phyloP scores from a whole-genome alignment of 306 rosid species.

The Dalbergia cochinchinensis region DNA sequence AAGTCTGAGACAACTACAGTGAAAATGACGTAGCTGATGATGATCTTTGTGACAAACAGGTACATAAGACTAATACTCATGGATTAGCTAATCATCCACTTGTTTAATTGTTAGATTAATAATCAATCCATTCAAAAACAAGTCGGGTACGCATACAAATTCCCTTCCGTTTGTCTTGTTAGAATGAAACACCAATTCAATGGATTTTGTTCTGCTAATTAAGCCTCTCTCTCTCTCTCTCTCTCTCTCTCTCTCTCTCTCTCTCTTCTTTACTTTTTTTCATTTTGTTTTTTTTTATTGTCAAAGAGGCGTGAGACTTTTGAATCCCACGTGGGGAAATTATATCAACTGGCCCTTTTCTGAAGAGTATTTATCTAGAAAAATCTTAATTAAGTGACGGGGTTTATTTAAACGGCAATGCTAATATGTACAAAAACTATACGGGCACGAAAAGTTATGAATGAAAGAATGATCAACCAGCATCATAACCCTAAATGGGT shows the following conservation, averaged over 20 bases:
- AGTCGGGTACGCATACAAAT: neutral
- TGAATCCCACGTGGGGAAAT: neutral
- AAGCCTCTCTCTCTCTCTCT: neutral
- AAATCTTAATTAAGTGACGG: neutral
- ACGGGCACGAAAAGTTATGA: no score
- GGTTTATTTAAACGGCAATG: neutral
- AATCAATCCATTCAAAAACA: neutral
- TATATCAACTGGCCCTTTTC: neutral
- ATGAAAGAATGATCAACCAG: no score
- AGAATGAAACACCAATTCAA: conserved; percentile 36
- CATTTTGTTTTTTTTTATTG: neutral
- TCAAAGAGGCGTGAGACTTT: conserved; percentile 15
- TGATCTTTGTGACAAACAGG: neutral
- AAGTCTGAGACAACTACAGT: neutral
- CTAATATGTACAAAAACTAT: no score
- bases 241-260: no score
- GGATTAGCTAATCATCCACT: neutral
- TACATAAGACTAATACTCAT: neutral
- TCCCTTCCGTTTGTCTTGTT: neutral
- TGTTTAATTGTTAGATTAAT: neutral
- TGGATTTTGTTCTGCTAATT: neutral
- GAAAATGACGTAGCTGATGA: conserved; percentile 1
- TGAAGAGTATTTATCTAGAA: neutral
- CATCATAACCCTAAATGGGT: no score
- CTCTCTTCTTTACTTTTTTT: neutral